A percentile compares a stretch with the other conserved stretches of the same genome.
Evolutionary conservation across 768 basidiomycete species (phyloP).

Genomic region (Podaxis sp.): DNA sequence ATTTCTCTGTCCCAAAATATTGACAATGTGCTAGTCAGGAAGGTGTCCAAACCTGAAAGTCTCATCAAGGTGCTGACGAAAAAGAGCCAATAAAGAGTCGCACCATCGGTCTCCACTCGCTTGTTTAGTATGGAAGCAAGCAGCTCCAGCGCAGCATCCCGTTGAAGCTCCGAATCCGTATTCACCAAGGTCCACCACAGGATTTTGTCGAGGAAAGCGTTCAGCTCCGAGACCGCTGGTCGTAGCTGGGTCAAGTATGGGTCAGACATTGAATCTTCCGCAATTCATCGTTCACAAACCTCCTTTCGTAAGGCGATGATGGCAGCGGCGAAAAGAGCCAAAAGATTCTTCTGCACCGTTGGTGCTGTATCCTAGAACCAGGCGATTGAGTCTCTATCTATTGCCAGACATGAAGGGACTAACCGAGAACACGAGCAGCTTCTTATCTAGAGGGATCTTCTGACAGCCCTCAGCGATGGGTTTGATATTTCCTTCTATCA

Average conservation of each 20-base stretch:
- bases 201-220: conserved; percentile 51
- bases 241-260: conserved; percentile 40
- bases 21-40: conserved; percentile 42
- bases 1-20: conserved; percentile 53
- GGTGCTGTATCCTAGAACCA: conserved; percentile 41
- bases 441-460: conserved; percentile 37
- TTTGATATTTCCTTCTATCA: conserved; percentile 51
- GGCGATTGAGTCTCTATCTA: conserved; percentile 9
- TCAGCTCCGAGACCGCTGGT: conserved; percentile 49
- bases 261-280: background rate
- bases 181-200: conserved; percentile 59
- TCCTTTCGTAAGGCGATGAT: conserved; percentile 67
- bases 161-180: conserved; percentile 50
- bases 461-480: conserved; percentile 57
- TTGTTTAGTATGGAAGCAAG: conserved; percentile 70
- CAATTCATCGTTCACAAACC: conserved; percentile 35
- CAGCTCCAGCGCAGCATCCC: conserved; percentile 53
- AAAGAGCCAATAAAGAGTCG: conserved; percentile 18
- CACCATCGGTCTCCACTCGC: conserved; percentile 66
- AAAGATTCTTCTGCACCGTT: conserved; percentile 56
- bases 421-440: conserved; percentile 16
- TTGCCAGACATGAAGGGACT: background rate
- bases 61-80: background rate
- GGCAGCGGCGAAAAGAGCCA: conserved; percentile 66
- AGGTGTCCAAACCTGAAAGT: conserved; percentile 43